Conservation (phyloP, 192 early-diverging fungal genomes). For the Umbelopsis isabellina region DNA sequence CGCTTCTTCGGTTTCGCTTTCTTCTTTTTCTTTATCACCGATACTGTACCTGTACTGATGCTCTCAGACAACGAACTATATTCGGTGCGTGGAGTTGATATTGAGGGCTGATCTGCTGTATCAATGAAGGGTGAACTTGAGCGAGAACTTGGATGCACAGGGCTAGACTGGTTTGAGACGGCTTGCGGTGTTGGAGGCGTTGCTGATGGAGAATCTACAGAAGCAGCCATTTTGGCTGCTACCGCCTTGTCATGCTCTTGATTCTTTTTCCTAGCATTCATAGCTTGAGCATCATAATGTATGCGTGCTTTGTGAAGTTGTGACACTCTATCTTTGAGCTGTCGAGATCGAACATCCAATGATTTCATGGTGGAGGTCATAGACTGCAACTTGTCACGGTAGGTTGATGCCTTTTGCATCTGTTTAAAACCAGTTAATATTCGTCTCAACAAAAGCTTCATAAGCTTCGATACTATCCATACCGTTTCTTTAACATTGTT, state of each 20-base stretch:
- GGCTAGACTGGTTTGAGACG: no score
- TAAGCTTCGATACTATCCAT: background rate
- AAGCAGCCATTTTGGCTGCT: background rate
- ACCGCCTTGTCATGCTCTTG: constrained; percentile 9
- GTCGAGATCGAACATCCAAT: background rate
- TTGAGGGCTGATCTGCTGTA: background rate
- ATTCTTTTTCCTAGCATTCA: background rate
- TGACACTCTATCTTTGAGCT: background rate
- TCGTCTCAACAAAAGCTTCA: background rate
- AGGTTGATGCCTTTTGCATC: background rate
- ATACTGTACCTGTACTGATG: background rate
- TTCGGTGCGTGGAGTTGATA: background rate
- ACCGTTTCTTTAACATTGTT: background rate
- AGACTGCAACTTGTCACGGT: constrained; percentile 6
- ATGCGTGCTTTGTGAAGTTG: constrained; percentile 1
- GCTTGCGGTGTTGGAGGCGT: background rate
- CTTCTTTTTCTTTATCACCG: background rate
- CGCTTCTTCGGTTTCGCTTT: constrained; percentile 7
- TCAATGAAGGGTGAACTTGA: background rate
- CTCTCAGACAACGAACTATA: background rate
- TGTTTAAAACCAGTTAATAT: background rate
- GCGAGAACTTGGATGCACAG: background rate
- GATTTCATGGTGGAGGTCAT: background rate
- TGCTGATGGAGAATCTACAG: background rate
- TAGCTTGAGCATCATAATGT: background rate